Base-by-base conservation (phyloP, 192 early-diverging fungal species). In the Coemansia sp. region DNA sequence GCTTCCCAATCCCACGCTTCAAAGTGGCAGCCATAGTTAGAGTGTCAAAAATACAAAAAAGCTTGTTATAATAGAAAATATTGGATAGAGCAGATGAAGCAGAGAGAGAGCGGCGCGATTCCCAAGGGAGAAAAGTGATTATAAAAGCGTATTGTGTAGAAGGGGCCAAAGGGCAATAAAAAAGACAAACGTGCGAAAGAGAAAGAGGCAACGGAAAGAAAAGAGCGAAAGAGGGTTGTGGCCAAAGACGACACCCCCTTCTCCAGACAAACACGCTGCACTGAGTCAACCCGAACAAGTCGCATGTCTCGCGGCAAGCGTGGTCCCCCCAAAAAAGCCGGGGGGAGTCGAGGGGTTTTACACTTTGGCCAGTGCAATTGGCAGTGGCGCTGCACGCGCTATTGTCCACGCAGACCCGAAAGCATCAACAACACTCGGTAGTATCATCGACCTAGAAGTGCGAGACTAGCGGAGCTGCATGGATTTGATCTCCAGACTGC, bases 1-100 rank as follows among this genome's bases (percentile, higher is more conserved):
- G 78, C 67, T 86, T 88, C 42, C 83, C 85, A 69, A 88, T 73
- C 33, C 84, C 84, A 48, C 87, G 86, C 54, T 83, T 87, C 70
- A 86, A 77, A 18, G 72, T 53, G 8, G 65, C 54, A n/a, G 61
- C 71, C 72, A 61, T 74, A 41, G 12, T 58, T 53, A 46, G 67
- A 75, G 26, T 24, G 53, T 22, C 21, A 44, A 50, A 56, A 34
- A 26, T 50, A 56, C 26, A 57, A 22, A 55, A 42, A 55, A 39
- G 14, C 9, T 33, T 8, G 15, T 17, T 34, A 29, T 53, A 53
- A 14, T 19, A 52, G 14, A 41, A 48, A 62, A 53, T 46, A 55
- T 42, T 41, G 35, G 40, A 53, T 35, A 58, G 36, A 58, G 38
- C 42, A 14, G 34, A 50, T 18, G 36, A 59, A 29, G 18, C n/a